A percentile compares a stretch with the other conserved stretches of the same genome.
These are phyloP conservation scores for Nakazawaea anatomiae DNA, from an alignment of 805 yeast genomes.

Conservation along the genomic window DNA sequence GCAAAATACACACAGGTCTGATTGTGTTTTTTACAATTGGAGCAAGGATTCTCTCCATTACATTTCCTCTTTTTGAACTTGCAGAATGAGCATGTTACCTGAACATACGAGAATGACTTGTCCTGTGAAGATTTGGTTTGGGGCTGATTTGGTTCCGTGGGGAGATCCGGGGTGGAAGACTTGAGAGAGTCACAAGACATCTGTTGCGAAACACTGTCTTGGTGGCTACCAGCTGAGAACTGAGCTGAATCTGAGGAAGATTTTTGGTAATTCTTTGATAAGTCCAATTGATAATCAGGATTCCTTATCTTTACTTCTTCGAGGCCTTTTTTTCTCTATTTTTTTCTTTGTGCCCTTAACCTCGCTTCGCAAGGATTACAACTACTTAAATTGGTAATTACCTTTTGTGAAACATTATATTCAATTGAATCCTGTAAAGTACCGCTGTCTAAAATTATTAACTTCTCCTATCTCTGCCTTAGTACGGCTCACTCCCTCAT, in stretches of 20 bases:
- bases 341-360: neutral
- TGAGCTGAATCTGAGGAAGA: neutral
- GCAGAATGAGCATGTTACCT: conserved; percentile 14
- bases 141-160: neutral
- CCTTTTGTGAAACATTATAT: neutral
- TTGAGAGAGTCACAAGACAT: neutral
- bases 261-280: neutral
- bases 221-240: neutral
- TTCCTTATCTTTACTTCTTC: neutral
- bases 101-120: conserved; percentile 5
- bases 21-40: conserved; percentile 15
- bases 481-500: conserved; percentile 42
- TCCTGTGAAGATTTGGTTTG: neutral
- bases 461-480: conserved; percentile 36
- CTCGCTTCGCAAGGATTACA: neutral
- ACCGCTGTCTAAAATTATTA: conserved; percentile 70
- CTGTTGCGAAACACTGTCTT: neutral
- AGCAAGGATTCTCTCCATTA: conserved; percentile 21
- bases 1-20: conserved; percentile 17
- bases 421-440: conserved; percentile 56
- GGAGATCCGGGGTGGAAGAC: neutral
- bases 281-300: too few species aligned
- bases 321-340: neutral
- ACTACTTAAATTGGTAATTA: neutral
- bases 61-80: conserved; percentile 16